Percentiles rank a stretch among this genome's conserved stretches.
phyloP scores from a whole-genome alignment of 768 basidiomycete genomes.

The Phaeotremella fagi region DNA sequence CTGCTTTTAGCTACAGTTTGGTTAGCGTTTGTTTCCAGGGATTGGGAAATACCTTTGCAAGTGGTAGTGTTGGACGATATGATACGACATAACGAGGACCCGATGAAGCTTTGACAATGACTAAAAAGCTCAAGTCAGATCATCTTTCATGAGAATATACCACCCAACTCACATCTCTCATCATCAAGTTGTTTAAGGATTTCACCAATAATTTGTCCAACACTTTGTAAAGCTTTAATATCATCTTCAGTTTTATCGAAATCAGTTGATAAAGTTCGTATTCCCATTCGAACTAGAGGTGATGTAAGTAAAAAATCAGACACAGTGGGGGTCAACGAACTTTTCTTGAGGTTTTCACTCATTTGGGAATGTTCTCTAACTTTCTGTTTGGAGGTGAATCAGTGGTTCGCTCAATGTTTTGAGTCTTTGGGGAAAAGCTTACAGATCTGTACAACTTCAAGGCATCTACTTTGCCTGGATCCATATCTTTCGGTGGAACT shows the following conservation, averaged over 20 bases:
- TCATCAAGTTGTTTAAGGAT: constrained; percentile 98
- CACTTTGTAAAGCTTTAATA: constrained; percentile 97
- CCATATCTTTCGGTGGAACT: constrained; percentile 36
- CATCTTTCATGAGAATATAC: not conserved
- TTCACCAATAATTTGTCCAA: constrained; percentile 98
- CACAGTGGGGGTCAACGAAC: constrained; percentile 54
- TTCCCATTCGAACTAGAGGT: constrained; percentile 72
- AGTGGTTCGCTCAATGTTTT: not conserved
- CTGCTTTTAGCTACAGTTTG: constrained; percentile 72
- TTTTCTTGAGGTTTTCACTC: constrained; percentile 80
- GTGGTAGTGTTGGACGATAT: constrained; percentile 87
- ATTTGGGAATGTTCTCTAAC: constrained; percentile 83
- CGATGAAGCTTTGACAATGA: constrained; percentile 97
- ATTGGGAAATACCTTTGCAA: constrained; percentile 50
- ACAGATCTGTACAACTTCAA: constrained; percentile 49
- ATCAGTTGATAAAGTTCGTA: constrained; percentile 81
- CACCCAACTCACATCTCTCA: constrained; percentile 75
- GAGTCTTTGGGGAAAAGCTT: too few relatives aligned
- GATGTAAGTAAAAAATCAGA: not conserved
- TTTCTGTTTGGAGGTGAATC: constrained; percentile 63
- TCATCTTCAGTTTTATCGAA: constrained; percentile 97
- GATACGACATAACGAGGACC: constrained; percentile 98
- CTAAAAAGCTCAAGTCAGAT: constrained; percentile 46
- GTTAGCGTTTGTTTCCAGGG: not conserved
- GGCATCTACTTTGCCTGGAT: constrained; percentile 43